phyloP scores from a whole-genome alignment of 768 basidiomycete genomes.

The Suillus alpinus region DNA sequence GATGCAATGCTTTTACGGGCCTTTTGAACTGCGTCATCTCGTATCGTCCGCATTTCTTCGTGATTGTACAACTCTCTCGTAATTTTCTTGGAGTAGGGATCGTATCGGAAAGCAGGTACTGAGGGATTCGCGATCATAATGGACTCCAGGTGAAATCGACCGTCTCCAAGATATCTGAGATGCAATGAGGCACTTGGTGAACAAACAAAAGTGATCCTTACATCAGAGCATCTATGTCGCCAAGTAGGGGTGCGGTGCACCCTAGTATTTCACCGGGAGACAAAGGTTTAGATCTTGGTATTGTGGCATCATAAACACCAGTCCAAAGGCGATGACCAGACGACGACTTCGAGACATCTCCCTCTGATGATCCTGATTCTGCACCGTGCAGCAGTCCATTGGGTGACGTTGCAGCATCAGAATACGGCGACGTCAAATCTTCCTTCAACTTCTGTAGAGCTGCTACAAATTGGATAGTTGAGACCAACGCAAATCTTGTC shows the following conservation, averaged over 20 bases:
- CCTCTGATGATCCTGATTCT: not conserved
- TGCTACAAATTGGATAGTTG: conserved; percentile 96
- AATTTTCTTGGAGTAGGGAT: conserved; percentile 96
- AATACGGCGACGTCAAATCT: conserved; percentile 53
- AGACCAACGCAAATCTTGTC: conserved; percentile 87
- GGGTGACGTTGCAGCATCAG: conserved; percentile 7
- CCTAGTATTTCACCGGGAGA: conserved; percentile 97
- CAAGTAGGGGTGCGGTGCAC: conserved; percentile 87
- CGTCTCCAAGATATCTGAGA: conserved; percentile 90
- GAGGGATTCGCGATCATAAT: conserved; percentile 99
- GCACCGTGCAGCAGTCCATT: conserved; percentile 14
- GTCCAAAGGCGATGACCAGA: conserved; percentile 39
- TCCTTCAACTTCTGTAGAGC: conserved; percentile 86
- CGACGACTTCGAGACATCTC: conserved; percentile 1
- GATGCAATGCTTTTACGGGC: conserved; percentile 65
- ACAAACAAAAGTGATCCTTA: conserved; percentile 34
- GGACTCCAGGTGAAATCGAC: conserved; percentile 95
- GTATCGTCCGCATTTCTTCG: conserved; percentile 73
- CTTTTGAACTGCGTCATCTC: conserved; percentile 71
- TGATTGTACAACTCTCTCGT: conserved; percentile 92
- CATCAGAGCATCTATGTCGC: conserved; percentile 88
- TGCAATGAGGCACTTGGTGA: conserved; percentile 1
- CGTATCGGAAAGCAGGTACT: conserved; percentile 95
- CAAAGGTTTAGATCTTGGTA: conserved; percentile 87
- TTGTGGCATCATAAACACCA: conserved; percentile 68